Base-by-base conservation (phyloP, 768 basidiomycete species). In the Coprinopsis cinerea region DNA sequence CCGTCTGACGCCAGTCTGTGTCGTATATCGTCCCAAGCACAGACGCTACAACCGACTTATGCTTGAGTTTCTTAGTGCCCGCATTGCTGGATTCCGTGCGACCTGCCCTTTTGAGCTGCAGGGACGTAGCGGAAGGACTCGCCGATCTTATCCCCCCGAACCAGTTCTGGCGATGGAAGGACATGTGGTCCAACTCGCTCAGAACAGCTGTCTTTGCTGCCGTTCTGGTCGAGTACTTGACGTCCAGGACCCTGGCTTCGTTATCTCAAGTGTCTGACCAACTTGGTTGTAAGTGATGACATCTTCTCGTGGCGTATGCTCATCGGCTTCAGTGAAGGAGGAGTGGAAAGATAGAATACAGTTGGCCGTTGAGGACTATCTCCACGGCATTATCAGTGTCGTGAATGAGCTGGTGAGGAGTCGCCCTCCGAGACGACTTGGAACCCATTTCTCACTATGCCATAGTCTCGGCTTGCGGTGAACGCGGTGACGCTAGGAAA, bases 141-240 rank as follows among this genome's bases (percentile, higher is more conserved):
- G 81, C 80, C 4, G 65, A 58, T 4, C 70, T 82, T 26, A 70
- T 88, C 22, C 88, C 88, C 24, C 71, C 70, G 25, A 79, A 85
- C 56, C 85, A 89, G 55, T 81, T 87, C 53, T 91, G 88, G 88
- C 73, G 80, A 49, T 91, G 85, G 85, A 88, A 85, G 61, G 86
- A 89, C 22, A 79, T 86, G 79, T 90, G 88, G 88, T 74, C 77
- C 1, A 80, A 78, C 58, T 82, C 85, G 2, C 62, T 90, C 30
- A 74, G 88, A 49, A 76, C 75, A 15, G 78, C 79, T 10, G 72
- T 89, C 0, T 91, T 85, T 57, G 74, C 78, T 34, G 80, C 79
- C 0, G 77, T 82, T 15, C 63, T 91, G 27, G 70, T 82, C 11
- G 77, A 84, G 59, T 92, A 83, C 58, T 71, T 92, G 5, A 69